Conservation (phyloP, 768 basidiomycete species). For the Termitomyces sp. region DNA sequence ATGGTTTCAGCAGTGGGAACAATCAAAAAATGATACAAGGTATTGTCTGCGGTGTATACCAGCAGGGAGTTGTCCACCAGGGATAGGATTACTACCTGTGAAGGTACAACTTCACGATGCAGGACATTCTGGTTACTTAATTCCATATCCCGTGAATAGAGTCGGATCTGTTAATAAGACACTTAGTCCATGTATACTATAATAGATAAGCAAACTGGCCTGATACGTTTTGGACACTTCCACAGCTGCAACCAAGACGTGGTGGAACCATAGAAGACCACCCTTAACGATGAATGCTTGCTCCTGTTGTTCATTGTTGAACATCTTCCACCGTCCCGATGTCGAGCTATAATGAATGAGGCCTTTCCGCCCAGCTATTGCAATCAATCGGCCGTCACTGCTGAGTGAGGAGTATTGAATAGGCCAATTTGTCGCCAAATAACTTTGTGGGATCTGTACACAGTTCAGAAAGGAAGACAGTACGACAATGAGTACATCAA, state of each 20-base stretch:
- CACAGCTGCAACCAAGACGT: slow-evolving; percentile 87
- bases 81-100: slow-evolving; percentile 82
- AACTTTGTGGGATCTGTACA: slow-evolving; percentile 80
- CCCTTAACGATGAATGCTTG: slow-evolving; percentile 84
- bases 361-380: slow-evolving; percentile 87
- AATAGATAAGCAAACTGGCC: slow-evolving; percentile 32
- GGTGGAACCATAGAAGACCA: slow-evolving; percentile 94
- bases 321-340: slow-evolving; percentile 94
- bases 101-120: slow-evolving; percentile 69
- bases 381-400: slow-evolving; percentile 85
- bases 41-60: slow-evolving; percentile 93
- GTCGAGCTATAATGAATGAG: slow-evolving; percentile 91
- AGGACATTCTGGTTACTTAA: slow-evolving; percentile 79
- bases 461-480: slow-evolving; percentile 1
- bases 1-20: slow-evolving; percentile 79
- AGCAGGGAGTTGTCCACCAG: slow-evolving; percentile 92
- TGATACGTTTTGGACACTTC: slow-evolving; percentile 78
- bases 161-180: slow-evolving; percentile 56
- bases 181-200: background rate
- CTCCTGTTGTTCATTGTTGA: slow-evolving; percentile 77
- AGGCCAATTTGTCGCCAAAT: slow-evolving; percentile 90
- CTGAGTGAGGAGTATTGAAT: slow-evolving; percentile 89
- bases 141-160: slow-evolving; percentile 92
- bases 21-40: slow-evolving; percentile 87
- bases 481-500: slow-evolving; percentile 15